These are phyloP conservation scores for Lasiosphaeria ovina DNA, from an alignment of 495 filamentous ascomycete genomes.

Conservation along the genomic window DNA sequence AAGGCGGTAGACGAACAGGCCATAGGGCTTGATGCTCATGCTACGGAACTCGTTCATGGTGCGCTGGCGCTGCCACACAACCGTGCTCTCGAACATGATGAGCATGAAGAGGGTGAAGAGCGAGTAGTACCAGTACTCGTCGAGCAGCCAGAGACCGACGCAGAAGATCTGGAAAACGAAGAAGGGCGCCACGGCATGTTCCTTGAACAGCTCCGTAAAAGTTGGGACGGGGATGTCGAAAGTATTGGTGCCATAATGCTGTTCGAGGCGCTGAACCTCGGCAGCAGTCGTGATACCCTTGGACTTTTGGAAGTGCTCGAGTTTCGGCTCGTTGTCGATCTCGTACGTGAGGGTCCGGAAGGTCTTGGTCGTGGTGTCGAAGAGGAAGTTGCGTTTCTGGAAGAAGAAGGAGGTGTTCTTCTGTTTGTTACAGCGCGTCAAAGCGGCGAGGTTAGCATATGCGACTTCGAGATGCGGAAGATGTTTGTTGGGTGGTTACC, in stretches of 20 bases:
- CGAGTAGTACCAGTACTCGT: conserved; percentile 99
- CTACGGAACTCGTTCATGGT: conserved; percentile 97
- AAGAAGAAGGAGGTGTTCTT: conserved; percentile 86
- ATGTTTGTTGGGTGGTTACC: conserved; percentile 37
- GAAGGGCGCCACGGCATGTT: conserved; percentile 97
- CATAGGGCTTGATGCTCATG: conserved; percentile 99
- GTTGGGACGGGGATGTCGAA: conserved; percentile 97
- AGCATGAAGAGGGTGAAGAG: conserved; percentile 99
- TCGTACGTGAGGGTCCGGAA: conserved; percentile 84
- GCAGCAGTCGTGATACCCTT: conserved; percentile 66
- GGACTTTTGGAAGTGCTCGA: conserved; percentile 74
- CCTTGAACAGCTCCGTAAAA: conserved; percentile 94
- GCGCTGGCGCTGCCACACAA: conserved; percentile 97
- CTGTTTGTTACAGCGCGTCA: conserved; percentile 60
- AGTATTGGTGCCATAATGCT: conserved; percentile 94
- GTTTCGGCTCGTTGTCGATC: conserved; percentile 72
- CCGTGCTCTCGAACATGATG: conserved; percentile 94
- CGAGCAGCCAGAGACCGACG: conserved; percentile 96
- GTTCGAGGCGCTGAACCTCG: conserved; percentile 73
- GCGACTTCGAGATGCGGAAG: background rate
- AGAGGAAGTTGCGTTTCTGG: conserved; percentile 96
- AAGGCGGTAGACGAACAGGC: conserved; percentile 82
- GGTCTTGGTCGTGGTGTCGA: conserved; percentile 60
- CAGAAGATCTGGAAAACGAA: conserved; percentile 99
- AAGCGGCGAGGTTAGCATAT: conserved; percentile 11